Percentiles rank a stretch among this genome's conserved stretches.
These are phyloP conservation scores for Penicillium waksmanii DNA, from an alignment of 495 filamentous ascomycete species.

Conservation along the genomic window DNA sequence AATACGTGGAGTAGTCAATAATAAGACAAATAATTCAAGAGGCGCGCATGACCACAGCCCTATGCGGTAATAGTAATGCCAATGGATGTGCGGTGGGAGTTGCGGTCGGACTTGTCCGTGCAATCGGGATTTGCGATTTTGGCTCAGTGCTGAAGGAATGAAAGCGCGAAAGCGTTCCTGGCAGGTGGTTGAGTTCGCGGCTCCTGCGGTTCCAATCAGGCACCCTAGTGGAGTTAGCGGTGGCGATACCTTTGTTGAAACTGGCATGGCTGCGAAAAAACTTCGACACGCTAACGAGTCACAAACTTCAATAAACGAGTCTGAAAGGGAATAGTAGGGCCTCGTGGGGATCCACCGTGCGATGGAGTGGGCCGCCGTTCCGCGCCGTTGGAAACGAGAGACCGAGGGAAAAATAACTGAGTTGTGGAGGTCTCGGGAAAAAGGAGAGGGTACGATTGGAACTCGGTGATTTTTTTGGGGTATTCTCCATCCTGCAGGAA, in stretches of 20 bases:
- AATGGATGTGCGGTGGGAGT: neutral
- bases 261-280: slow-evolving; percentile 14
- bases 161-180: slow-evolving; percentile 17
- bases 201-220: slow-evolving; percentile 15
- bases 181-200: slow-evolving; percentile 16
- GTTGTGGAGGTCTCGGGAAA: slow-evolving; percentile 9
- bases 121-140: slow-evolving; percentile 21
- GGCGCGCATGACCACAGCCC: slow-evolving; percentile 25
- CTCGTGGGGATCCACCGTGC: slow-evolving; percentile 21
- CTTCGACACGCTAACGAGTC: slow-evolving; percentile 21
- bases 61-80: slow-evolving; percentile 18
- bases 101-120: slow-evolving; percentile 17
- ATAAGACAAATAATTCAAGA: neutral
- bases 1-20: too few species aligned
- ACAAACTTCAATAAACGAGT: slow-evolving; percentile 34
- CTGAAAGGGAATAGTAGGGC: slow-evolving; percentile 20
- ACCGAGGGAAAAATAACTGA: slow-evolving; percentile 3
- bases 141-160: neutral
- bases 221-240: slow-evolving; percentile 9
- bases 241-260: slow-evolving; percentile 3
- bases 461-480: slow-evolving; percentile 5
- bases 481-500: neutral
- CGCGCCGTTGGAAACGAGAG: slow-evolving; percentile 31
- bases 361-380: slow-evolving; percentile 26
- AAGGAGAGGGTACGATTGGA: slow-evolving; percentile 5